Evolutionary conservation across 352 stramenopile genomes (phyloP).

Genomic region (Pythium plurisporium): DNA sequence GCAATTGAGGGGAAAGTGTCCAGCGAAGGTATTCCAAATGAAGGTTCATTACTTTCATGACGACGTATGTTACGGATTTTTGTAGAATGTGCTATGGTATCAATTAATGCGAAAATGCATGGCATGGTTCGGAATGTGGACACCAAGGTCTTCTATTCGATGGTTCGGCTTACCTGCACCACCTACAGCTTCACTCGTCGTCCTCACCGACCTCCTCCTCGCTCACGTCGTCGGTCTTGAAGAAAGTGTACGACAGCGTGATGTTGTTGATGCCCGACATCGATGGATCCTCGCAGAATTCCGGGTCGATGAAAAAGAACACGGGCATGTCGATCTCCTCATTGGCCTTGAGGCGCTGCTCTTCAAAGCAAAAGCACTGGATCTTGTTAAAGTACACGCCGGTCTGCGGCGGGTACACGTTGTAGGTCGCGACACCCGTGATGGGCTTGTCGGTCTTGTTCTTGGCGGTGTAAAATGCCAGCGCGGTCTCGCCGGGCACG

Average conservation of each 20-base stretch:
- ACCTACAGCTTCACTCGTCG: constrained; percentile 42
- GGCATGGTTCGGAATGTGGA: too few relatives aligned
- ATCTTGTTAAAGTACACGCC: constrained; percentile 99
- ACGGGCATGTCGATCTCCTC: constrained; percentile 99
- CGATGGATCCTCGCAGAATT: constrained; percentile 95
- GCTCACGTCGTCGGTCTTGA: constrained; percentile 95
- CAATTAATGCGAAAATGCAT: too few relatives aligned
- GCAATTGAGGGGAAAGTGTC: too few relatives aligned
- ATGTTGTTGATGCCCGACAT: constrained; percentile 97
- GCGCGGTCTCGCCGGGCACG: constrained; percentile 96
- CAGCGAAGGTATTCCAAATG: too few relatives aligned
- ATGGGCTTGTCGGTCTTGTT: constrained; percentile 97
- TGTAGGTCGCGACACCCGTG: constrained; percentile 99
- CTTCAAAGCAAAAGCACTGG: constrained; percentile 99
- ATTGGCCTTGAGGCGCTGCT: constrained; percentile 95
- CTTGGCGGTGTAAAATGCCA: constrained; percentile 98
- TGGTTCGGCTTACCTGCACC: too few relatives aligned
- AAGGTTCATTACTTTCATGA: too few relatives aligned
- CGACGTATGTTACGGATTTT: too few relatives aligned
- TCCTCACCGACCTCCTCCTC: constrained; percentile 84
- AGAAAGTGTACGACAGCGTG: constrained; percentile 98
- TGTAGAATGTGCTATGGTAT: too few relatives aligned
- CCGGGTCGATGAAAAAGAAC: constrained; percentile 99
- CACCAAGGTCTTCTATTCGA: too few relatives aligned
- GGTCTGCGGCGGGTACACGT: constrained; percentile 96